Percentiles rank a stretch among this genome's conserved stretches.
Evolutionary conservation across 2,329 filamentous ascomycete species (phyloP).

Genomic region (Paraconiothyrium sp.): DNA sequence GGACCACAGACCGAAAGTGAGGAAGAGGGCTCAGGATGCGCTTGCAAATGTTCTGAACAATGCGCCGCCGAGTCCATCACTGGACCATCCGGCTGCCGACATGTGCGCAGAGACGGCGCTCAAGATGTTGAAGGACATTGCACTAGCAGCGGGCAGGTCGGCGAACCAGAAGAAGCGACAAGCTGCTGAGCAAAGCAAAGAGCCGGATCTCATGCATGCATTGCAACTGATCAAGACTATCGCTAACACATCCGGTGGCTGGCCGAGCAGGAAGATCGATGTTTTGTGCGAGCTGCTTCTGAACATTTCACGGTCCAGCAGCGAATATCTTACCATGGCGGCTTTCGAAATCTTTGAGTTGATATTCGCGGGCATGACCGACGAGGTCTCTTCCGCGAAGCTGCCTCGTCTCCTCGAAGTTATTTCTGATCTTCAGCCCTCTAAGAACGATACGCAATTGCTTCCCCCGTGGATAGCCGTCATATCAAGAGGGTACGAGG

Average conservation of each 20-base stretch:
- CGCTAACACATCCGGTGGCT: slow-evolving; percentile 85
- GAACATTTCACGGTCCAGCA: slow-evolving; percentile 86
- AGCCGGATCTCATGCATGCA: slow-evolving; percentile 88
- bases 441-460: slow-evolving; percentile 91
- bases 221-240: slow-evolving; percentile 92
- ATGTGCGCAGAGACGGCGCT: slow-evolving; percentile 95
- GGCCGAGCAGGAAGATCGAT: slow-evolving; percentile 97
- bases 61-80: slow-evolving; percentile 86
- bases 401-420: slow-evolving; percentile 88
- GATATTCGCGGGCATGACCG: slow-evolving; percentile 90
- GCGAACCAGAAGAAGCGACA: slow-evolving; percentile 66
- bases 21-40: slow-evolving; percentile 92
- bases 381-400: slow-evolving; percentile 88
- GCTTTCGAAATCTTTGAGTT: slow-evolving; percentile 98
- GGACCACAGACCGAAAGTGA: slow-evolving; percentile 89
- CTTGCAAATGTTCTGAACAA: slow-evolving; percentile 82
- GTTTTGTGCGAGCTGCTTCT: slow-evolving; percentile 87
- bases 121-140: slow-evolving; percentile 79
- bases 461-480: slow-evolving; percentile 97
- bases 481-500: slow-evolving; percentile 91
- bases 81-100: slow-evolving; percentile 94
- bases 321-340: slow-evolving; percentile 95
- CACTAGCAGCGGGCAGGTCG: slow-evolving; percentile 76
- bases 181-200: slow-evolving; percentile 68
- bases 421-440: slow-evolving; percentile 89